Conservation (phyloP, 345 rosid species). For the Sisymbrium altissimum region DNA sequence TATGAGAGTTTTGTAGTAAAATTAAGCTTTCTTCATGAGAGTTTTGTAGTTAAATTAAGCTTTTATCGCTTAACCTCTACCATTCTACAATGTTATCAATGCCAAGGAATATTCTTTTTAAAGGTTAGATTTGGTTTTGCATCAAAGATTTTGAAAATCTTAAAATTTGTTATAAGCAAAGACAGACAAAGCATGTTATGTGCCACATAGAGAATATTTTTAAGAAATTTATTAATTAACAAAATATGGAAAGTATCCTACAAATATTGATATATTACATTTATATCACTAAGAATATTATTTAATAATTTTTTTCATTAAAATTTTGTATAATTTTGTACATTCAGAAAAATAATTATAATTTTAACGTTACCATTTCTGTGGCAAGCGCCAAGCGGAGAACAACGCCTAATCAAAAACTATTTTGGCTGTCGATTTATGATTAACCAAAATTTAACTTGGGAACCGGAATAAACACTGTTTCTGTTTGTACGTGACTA, state of each 20-base stretch:
- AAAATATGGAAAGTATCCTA: background rate
- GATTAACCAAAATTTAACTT: background rate
- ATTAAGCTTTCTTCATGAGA: background rate
- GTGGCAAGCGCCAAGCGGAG: background rate
- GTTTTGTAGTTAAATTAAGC: background rate
- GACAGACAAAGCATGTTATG: background rate
- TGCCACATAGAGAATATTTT: background rate
- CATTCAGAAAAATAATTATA: background rate
- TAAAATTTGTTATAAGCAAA: background rate
- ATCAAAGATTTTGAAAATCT: background rate
- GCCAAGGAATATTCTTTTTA: background rate
- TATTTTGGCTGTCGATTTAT: background rate
- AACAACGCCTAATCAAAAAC: background rate
- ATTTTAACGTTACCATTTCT: background rate
- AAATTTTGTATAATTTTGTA: background rate
- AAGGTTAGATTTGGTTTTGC: background rate
- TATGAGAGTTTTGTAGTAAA: slow-evolving; percentile 5
- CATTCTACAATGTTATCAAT: background rate
- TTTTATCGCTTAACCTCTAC: background rate
- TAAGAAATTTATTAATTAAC: background rate
- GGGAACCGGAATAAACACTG: background rate
- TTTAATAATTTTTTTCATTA: background rate
- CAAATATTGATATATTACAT: background rate
- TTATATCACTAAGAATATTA: background rate
- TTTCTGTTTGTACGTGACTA: background rate